Conservation (phyloP, 257 asterid genomes). For the Solanum piurae region DNA sequence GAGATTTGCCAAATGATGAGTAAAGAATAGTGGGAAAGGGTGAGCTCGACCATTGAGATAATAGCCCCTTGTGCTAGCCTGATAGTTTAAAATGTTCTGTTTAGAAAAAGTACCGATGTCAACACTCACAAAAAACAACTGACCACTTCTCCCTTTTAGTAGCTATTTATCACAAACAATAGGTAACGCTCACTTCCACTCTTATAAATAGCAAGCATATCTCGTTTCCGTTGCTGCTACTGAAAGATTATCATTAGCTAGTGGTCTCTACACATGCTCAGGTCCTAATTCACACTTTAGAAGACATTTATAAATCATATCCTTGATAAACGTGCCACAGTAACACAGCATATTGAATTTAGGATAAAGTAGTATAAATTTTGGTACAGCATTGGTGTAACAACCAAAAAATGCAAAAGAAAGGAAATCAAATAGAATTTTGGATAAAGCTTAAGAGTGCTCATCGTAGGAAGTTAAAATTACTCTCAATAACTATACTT, state of each 20-base stretch:
- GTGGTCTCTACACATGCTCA: not conserved
- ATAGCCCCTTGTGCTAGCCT: not conserved
- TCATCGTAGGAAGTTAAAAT: not conserved
- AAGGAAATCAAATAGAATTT: not conserved
- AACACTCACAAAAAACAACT: not conserved
- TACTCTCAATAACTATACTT: not conserved
- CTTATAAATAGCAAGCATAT: not conserved
- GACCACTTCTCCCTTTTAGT: not conserved
- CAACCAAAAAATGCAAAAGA: not conserved
- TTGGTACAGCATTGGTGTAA: not conserved
- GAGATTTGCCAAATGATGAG: not conserved
- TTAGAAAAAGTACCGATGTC: not conserved
- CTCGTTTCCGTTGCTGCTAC: not conserved
- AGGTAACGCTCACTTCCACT: not conserved
- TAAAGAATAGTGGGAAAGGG: not conserved
- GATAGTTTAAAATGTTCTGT: not conserved
- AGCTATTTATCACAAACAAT: not conserved
- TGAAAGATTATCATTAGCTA: not conserved
- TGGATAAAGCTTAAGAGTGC: not conserved
- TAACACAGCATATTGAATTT: not conserved
- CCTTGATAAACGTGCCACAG: not conserved
- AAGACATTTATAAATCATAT: not conserved
- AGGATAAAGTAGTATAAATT: not conserved
- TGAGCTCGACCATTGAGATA: not conserved
- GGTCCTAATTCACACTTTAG: not conserved